These are phyloP conservation scores for Tubosaeta sp. DNA, from an alignment of 768 basidiomycete species.

Conservation along the genomic window DNA sequence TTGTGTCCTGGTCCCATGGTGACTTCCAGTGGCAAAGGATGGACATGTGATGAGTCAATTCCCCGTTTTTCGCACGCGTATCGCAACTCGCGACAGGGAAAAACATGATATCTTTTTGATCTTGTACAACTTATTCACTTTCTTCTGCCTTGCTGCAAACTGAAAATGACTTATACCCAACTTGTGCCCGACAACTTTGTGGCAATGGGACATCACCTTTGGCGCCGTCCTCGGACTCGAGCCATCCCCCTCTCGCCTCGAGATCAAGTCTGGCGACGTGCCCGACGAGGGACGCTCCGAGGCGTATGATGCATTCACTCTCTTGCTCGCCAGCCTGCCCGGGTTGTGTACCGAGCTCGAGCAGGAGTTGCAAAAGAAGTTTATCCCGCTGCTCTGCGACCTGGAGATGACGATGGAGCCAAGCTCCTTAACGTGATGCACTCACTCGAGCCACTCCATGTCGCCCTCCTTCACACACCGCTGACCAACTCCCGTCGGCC, in stretches of 20 bases:
- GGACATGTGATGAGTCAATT: too few relatives aligned
- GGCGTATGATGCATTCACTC: constrained; percentile 71
- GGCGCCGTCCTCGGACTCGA: constrained; percentile 63
- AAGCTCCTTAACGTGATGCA: constrained; percentile 70
- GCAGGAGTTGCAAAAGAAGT: constrained; percentile 44
- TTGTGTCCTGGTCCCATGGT: too few relatives aligned
- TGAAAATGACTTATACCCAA: too few relatives aligned
- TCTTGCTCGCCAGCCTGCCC: constrained; percentile 52
- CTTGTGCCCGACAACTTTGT: constrained; percentile 23
- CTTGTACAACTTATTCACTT: too few relatives aligned
- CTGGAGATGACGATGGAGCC: constrained; percentile 53
- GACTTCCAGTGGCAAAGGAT: too few relatives aligned
- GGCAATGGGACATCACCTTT: constrained; percentile 62
- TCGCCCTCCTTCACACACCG: constrained; percentile 63
- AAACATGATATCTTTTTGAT: too few relatives aligned
- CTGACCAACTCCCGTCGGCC: constrained; percentile 58
- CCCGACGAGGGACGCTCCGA: constrained; percentile 39
- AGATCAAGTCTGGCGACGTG: constrained; percentile 11
- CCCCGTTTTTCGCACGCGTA: too few relatives aligned
- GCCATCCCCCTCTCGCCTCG: constrained; percentile 29
- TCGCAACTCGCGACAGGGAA: too few relatives aligned
- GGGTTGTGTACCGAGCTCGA: constrained; percentile 53
- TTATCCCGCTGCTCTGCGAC: constrained; percentile 55
- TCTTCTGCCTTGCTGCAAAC: too few relatives aligned
- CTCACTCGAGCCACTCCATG: constrained; percentile 69